A percentile compares a stretch with the other conserved stretches of the same genome.
Evolutionary conservation across 1,139 yeast species (phyloP).

Genomic region (Chernovozyma sophiae-reginae): DNA sequence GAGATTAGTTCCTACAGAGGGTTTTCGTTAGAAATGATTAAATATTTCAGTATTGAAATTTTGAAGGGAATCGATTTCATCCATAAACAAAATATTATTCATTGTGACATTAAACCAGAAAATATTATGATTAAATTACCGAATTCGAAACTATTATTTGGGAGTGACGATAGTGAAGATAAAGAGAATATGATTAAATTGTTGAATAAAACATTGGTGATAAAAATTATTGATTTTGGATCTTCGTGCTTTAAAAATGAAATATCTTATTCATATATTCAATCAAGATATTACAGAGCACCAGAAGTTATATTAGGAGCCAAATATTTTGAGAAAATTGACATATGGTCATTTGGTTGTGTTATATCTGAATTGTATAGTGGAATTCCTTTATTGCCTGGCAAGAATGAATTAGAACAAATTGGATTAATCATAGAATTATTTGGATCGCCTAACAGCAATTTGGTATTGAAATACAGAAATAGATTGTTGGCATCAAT

Average conservation of each 20-base stretch:
- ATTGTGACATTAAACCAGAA: slow-evolving; percentile 78
- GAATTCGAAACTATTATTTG: slow-evolving; percentile 2
- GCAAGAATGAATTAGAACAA: slow-evolving; percentile 65
- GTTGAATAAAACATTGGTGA: slow-evolving; percentile 16
- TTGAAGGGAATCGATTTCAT: slow-evolving; percentile 58
- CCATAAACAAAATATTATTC: slow-evolving; percentile 57
- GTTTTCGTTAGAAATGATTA: slow-evolving; percentile 47
- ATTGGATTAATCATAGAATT: slow-evolving; percentile 54
- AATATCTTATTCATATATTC: slow-evolving; percentile 54
- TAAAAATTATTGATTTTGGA: slow-evolving; percentile 66
- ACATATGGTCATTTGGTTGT: slow-evolving; percentile 78
- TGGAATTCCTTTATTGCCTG: slow-evolving; percentile 69
- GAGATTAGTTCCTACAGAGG: slow-evolving; percentile 63
- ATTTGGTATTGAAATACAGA: slow-evolving; percentile 22
- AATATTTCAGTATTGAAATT: slow-evolving; percentile 50
- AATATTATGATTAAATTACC: slow-evolving; percentile 53
- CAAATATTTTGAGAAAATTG: slow-evolving; percentile 63
- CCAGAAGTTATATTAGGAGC: slow-evolving; percentile 86
- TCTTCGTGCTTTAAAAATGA: slow-evolving; percentile 50
- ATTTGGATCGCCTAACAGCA: slow-evolving; percentile 57
- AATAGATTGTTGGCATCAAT: slow-evolving; percentile 16
- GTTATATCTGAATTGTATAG: slow-evolving; percentile 61
- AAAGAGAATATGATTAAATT: neutral
- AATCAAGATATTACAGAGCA: slow-evolving; percentile 63
- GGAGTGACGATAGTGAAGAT: neutral